Evolutionary conservation across 495 filamentous ascomycete species (phyloP).

Genomic region (Neurospora sublineolata): DNA sequence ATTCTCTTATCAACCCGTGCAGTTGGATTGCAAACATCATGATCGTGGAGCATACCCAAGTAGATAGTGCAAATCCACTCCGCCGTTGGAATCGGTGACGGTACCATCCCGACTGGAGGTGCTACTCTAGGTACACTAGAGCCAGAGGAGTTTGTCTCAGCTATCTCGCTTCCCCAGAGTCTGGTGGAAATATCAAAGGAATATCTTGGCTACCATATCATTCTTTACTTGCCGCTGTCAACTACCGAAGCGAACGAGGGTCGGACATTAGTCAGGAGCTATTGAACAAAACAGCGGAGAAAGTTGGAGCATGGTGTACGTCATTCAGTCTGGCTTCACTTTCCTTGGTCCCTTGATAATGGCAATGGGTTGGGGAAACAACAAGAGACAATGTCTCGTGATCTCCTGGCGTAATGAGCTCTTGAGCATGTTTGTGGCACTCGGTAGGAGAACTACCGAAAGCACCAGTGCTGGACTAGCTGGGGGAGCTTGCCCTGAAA

Average conservation of each 20-base stretch:
- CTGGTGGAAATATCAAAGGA: not conserved
- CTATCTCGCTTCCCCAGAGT: not conserved
- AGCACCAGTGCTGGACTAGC: not conserved
- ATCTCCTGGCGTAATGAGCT: not conserved
- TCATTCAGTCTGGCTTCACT: not conserved
- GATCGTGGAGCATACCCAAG: not conserved
- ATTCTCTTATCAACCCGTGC: not conserved
- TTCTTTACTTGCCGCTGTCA: not conserved
- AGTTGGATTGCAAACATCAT: not conserved
- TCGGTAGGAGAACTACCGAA: not conserved
- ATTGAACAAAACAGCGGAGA: not conserved
- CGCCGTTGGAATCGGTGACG: not conserved
- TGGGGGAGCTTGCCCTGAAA: not conserved
- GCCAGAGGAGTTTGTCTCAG: not conserved
- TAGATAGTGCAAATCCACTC: not conserved
- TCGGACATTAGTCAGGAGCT: not conserved
- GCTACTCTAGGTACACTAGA: not conserved
- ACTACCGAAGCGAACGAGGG: not conserved
- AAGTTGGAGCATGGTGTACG: not conserved
- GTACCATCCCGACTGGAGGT: not conserved
- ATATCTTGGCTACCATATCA: not conserved
- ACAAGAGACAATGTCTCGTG: not conserved
- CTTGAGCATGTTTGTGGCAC: not conserved
- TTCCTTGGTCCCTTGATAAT: not conserved
- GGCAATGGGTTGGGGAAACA: not conserved